Evolutionary conservation across 768 basidiomycete genomes (phyloP), one percentile per base, ranked within the genome.

Genomic region (Boletales sp.): DNA sequence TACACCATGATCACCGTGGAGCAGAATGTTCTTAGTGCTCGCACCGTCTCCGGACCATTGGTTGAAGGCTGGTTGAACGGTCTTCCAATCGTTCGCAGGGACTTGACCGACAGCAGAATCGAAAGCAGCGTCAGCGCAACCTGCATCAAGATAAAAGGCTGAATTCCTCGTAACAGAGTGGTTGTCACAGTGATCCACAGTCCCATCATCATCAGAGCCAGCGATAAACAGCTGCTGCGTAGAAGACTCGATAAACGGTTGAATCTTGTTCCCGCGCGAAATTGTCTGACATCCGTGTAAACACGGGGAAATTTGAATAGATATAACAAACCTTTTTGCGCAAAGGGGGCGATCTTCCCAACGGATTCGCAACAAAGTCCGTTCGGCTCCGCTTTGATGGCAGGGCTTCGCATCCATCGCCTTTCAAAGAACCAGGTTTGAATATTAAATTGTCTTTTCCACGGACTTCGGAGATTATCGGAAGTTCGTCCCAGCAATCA

Each of bases 401-500:
- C 15, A 48, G 56, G 18, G 17, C 43, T 31, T 59, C 43, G 31
- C 21, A 29, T 18, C 35, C 47, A 10, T 79, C 74, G 37, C 73
- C 54, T 48, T 79, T 74, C 12, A 27, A 13, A 18, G 72, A 62
- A 56, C 65, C 64, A 8, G 65, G 66, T 34, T 71, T 69, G 7
- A 70, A 66, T 43, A 51, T 38, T 56, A 54, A 13, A n/a, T 59
- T 58, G 27, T 69, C 51, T 43, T 73, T 70, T 42, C 69, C 64
- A 31, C 71, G 45, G 24, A 68, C 45, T 19, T 69, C 67, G 12
- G 57, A 63, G 19, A 69, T 57, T 3, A 66, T 63, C 0, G 67
- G 66, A 13, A 74, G 48, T 15, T 70, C 74, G 36, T 69, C 67
- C 34, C 62, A 64, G 34, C 75, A 74, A 29, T 61, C 63, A 46